These are phyloP conservation scores for Termitomyces sp. DNA, from an alignment of 768 basidiomycete species.

Conservation along the genomic window DNA sequence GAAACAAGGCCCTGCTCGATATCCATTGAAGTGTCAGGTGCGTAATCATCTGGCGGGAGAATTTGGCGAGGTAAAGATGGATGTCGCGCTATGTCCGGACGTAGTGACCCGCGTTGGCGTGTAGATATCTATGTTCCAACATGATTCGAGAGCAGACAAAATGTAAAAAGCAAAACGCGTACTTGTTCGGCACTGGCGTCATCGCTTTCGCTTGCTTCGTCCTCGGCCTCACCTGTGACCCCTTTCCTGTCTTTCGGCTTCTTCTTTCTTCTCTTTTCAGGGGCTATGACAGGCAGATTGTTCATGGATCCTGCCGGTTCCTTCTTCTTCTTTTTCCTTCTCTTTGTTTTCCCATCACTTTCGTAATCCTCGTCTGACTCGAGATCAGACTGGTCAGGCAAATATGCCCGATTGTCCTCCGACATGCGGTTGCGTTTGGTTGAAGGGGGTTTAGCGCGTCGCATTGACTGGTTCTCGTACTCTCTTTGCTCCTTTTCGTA, in stretches of 20 bases:
- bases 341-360: constrained; percentile 50
- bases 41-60: constrained; percentile 15
- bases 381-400: constrained; percentile 59
- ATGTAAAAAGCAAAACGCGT: constrained; percentile 23
- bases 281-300: constrained; percentile 62
- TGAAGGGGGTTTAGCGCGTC: constrained; percentile 21
- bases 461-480: constrained; percentile 38
- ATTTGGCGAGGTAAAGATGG: constrained; percentile 34
- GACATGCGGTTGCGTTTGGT: constrained; percentile 65
- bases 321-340: constrained; percentile 54
- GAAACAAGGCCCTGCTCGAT: constrained; percentile 55
- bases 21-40: constrained; percentile 37
- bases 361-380: constrained; percentile 60
- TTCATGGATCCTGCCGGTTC: constrained; percentile 58
- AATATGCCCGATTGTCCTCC: constrained; percentile 79
- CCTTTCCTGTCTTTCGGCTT: constrained; percentile 42
- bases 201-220: constrained; percentile 38
- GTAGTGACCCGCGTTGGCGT: constrained; percentile 29
- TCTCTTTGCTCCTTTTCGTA: constrained; percentile 76
- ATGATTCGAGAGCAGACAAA: constrained; percentile 2
- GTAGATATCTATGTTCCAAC: constrained; percentile 21
- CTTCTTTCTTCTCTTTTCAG: constrained; percentile 62
- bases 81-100: constrained; percentile 32
- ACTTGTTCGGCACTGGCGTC: constrained; percentile 36
- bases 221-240: constrained; percentile 42